Evolutionary conservation across 75 land plant genomes (phyloP), one percentile per base, ranked within the genome.

Genomic region (Chamaecyparis obtusa): DNA sequence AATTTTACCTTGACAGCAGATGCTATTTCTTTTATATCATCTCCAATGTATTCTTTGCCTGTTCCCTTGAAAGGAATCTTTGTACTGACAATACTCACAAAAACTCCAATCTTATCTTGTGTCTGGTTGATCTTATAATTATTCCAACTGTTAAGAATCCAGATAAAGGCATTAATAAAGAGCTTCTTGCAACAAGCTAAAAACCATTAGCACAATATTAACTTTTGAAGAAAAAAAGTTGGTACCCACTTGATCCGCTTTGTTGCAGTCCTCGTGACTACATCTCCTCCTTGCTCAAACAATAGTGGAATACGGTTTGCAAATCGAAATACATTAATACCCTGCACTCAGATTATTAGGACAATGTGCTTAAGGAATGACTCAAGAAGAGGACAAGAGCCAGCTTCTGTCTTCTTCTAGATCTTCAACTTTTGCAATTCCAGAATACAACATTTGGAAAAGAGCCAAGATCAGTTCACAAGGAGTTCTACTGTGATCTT

Each of bases 281-380:
- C 99, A 94, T 98, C 99, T 83, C 95, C 99, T 76, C 99, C 99
- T 93, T 96, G 99, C 88, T 98, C 99, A 94, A 98, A 98, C 13
- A 98, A 94, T 86, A 98, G 98, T 36, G 99, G 99, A 32, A 98
- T 98, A 30, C 99, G 95, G 76, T 98, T 98, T 85, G 99, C 99
- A 90, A 98, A 98, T 21, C 99, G 94, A 84, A 98, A 97, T 54
- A 98, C 92, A 89, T 98, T 98, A 32, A 98, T 79, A 64, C 99
- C 99, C 99, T 98, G 89, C 55, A 51, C 24, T 55, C 76, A 56
- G 46, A 16, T 46, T 35, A 87, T 35, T 37, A 86, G 10, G 54
- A 32, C 54, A 86, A 54, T 9, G 7, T 37, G 21, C 35, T 81
- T 15, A 46, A 32, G 15, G 14, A n/a, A 49, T 81, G 33, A 81